Conservation (phyloP, 192 early-diverging fungal genomes). For the Backusella macrospora region DNA sequence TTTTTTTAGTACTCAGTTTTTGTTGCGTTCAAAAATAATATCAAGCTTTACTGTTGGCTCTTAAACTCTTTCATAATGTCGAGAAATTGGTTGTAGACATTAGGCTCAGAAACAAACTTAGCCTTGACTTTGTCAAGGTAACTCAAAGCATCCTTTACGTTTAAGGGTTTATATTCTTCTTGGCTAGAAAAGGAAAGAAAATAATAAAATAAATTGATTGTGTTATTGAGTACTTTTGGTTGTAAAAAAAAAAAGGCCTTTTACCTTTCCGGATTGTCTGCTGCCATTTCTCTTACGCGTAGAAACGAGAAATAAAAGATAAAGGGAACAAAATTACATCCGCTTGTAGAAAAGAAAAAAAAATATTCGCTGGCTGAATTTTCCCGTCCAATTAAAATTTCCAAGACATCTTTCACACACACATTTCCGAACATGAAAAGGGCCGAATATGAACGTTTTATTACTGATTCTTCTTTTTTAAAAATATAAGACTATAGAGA, state of each 20-base stretch:
- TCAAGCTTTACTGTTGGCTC: constrained; percentile 64
- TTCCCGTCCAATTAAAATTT: background rate
- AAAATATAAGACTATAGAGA: background rate
- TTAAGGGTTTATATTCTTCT: constrained; percentile 56
- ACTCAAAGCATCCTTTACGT: constrained; percentile 89
- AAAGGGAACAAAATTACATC: background rate
- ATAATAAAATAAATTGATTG: background rate
- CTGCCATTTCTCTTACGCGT: constrained; percentile 10
- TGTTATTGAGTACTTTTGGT: background rate
- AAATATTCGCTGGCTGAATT: constrained; percentile 5
- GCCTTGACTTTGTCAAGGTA: constrained; percentile 95
- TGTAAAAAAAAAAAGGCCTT: background rate
- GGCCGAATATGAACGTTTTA: no score
- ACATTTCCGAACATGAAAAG: background rate
- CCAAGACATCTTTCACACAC: background rate
- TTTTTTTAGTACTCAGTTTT: background rate
- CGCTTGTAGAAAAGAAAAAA: background rate
- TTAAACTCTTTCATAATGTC: constrained; percentile 99
- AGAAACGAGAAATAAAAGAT: constrained; percentile 1
- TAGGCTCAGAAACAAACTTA: constrained; percentile 84
- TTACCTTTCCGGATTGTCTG: constrained; percentile 11
- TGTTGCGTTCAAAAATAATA: constrained; percentile 18
- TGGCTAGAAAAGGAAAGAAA: background rate
- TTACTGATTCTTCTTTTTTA: background rate
- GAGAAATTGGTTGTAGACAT: constrained; percentile 94